phyloP scores from a whole-genome alignment of 495 filamentous ascomycete genomes.

The Collariella sp. region DNA sequence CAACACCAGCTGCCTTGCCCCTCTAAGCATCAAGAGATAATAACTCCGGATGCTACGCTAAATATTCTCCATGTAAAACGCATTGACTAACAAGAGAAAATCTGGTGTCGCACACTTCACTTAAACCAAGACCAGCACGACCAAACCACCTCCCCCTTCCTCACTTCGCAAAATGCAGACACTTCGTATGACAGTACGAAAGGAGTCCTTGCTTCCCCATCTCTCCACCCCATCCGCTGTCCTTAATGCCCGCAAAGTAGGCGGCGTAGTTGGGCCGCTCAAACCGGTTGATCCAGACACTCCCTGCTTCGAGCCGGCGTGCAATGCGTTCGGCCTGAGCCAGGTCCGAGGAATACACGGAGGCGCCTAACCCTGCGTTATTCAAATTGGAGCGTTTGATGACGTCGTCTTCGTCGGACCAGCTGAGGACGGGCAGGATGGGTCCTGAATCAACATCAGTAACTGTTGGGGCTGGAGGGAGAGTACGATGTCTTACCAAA shows the following conservation, averaged over 20 bases:
- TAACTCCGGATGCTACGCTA: no score
- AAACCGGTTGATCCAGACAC: conserved; percentile 50
- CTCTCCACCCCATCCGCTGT: conserved; percentile 58
- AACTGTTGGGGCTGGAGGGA: neutral
- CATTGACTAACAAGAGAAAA: no score
- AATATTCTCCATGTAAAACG: no score
- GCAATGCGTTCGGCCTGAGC: conserved; percentile 44
- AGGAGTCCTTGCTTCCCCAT: conserved; percentile 51
- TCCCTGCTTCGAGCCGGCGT: conserved; percentile 43
- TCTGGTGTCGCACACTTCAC: no score
- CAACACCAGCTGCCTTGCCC: no score
- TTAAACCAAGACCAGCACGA: neutral
- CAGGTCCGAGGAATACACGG: conserved; percentile 48
- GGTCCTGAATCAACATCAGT: conserved; percentile 32
- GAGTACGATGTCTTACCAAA: conserved; percentile 31
- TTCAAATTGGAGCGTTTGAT: conserved; percentile 47
- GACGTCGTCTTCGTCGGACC: conserved; percentile 51
- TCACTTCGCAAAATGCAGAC: conserved; percentile 33
- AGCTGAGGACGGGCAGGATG: conserved; percentile 48
- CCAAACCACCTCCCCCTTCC: neutral
- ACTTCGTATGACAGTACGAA: conserved; percentile 52
- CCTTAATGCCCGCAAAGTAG: conserved; percentile 57
- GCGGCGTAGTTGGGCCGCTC: conserved; percentile 44
- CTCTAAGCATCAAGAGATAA: no score
- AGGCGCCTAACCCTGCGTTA: conserved; percentile 50